phyloP scores from a whole-genome alignment of 1,284 basidiomycete species.

The Somion occarium region DNA sequence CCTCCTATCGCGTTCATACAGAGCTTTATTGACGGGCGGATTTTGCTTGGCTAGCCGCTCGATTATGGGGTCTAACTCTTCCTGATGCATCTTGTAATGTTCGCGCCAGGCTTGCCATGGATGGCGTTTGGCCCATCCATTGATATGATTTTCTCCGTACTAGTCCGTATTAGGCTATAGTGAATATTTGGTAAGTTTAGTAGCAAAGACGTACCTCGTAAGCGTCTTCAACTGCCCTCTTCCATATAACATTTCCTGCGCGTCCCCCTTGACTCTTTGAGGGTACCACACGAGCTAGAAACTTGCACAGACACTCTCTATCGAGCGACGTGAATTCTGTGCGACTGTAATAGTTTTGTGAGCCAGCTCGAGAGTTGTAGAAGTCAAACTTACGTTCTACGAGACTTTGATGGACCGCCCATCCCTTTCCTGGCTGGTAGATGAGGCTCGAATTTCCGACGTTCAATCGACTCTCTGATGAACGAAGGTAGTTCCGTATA shows the following conservation, averaged over 20 bases:
- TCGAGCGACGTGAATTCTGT: slow-evolving; percentile 51
- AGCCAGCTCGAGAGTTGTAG: not conserved
- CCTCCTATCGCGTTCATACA: slow-evolving; percentile 13
- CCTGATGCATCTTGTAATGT: slow-evolving; percentile 64
- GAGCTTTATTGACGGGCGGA: slow-evolving; percentile 21
- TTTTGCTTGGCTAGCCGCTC: slow-evolving; percentile 45
- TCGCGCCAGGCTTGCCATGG: slow-evolving; percentile 77
- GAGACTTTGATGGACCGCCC: not conserved
- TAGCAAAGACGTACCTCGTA: slow-evolving; percentile 7
- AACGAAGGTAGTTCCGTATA: not conserved
- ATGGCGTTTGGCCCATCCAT: slow-evolving; percentile 59
- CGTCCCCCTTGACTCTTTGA: slow-evolving; percentile 66
- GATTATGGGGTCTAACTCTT: slow-evolving; percentile 52
- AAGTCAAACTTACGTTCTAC: not conserved
- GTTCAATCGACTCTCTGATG: not conserved
- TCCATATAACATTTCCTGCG: slow-evolving; percentile 66
- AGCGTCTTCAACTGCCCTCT: slow-evolving; percentile 31
- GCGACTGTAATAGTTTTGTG: not conserved
- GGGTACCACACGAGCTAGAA: slow-evolving; percentile 68
- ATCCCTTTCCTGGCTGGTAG: not conserved
- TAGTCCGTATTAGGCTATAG: not conserved
- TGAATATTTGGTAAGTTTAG: not conserved
- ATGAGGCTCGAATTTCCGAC: not conserved
- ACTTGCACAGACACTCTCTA: slow-evolving; percentile 59
- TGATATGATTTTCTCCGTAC: not conserved